Evolutionary conservation across 257 asterid species (phyloP).

Genomic region (Solanum stenotomum): DNA sequence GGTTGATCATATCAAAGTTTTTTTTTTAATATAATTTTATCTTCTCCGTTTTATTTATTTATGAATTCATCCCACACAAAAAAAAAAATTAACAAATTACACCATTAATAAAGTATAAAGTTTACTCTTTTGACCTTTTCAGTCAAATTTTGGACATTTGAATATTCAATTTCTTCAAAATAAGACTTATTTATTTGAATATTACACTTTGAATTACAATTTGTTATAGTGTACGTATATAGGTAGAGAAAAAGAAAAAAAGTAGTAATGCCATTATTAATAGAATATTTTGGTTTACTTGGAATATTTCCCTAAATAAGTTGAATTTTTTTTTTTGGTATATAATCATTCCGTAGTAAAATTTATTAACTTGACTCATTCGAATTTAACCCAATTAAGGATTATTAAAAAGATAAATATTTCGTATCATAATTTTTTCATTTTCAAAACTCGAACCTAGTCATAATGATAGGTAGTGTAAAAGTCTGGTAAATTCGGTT

Average conservation of each 20-base stretch:
- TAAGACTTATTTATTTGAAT: background rate
- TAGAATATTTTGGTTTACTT: background rate
- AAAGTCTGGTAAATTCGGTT: background rate
- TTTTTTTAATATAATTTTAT: background rate
- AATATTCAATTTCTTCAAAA: background rate
- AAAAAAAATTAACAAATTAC: background rate
- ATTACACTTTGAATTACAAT: background rate
- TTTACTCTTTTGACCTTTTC: background rate
- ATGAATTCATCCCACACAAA: background rate
- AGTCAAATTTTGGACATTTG: background rate
- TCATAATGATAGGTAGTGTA: background rate
- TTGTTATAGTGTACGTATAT: background rate
- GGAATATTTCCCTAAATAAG: background rate
- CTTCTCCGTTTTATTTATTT: background rate
- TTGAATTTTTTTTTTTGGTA: background rate
- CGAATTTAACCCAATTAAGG: background rate
- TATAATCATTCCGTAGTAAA: background rate
- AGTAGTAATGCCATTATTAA: background rate
- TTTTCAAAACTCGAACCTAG: background rate
- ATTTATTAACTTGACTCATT: background rate
- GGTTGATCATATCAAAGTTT: background rate
- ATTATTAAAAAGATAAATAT: background rate
- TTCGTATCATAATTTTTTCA: background rate
- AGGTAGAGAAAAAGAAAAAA: background rate
- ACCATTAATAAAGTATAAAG: background rate